Conservation (phyloP, 345 rosid genomes). For the Anastatica hierochuntica region DNA sequence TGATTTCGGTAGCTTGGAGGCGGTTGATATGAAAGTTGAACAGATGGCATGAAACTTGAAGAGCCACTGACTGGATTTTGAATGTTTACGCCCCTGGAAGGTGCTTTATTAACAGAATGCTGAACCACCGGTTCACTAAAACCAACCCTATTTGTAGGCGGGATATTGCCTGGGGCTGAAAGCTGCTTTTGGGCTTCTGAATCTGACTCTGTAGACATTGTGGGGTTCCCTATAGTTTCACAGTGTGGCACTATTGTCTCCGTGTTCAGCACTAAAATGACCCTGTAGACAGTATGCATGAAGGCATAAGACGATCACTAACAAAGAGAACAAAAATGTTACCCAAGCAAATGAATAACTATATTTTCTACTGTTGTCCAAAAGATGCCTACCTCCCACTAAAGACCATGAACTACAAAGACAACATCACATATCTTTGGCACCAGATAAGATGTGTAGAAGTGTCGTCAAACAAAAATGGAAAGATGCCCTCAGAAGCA, state of each 20-base stretch:
- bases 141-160: constrained; percentile 22
- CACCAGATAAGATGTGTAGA: too few species aligned
- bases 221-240: constrained; percentile 72
- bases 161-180: constrained; percentile 27
- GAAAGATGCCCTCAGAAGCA: too few species aligned
- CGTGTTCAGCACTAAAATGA: constrained; percentile 74
- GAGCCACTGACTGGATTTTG: constrained; percentile 29
- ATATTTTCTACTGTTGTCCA: not conserved
- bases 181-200: constrained; percentile 30
- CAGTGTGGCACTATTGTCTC: constrained; percentile 63
- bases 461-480: too few species aligned
- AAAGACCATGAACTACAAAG: not conserved
- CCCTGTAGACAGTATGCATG: constrained; percentile 32
- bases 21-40: constrained; percentile 77
- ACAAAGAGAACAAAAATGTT: constrained; percentile 3
- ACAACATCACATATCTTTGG: not conserved
- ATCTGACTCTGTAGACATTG: constrained; percentile 33
- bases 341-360: not conserved
- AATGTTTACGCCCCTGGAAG: constrained; percentile 23
- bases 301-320: not conserved
- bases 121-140: constrained; percentile 18
- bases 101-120: constrained; percentile 30
- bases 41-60: constrained; percentile 47
- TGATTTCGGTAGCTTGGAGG: constrained; percentile 63
- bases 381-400: not conserved